Evolutionary conservation across 345 rosid genomes (phyloP), one percentile per base, ranked within the genome.

Genomic region (Raphanus raphanistrum): DNA sequence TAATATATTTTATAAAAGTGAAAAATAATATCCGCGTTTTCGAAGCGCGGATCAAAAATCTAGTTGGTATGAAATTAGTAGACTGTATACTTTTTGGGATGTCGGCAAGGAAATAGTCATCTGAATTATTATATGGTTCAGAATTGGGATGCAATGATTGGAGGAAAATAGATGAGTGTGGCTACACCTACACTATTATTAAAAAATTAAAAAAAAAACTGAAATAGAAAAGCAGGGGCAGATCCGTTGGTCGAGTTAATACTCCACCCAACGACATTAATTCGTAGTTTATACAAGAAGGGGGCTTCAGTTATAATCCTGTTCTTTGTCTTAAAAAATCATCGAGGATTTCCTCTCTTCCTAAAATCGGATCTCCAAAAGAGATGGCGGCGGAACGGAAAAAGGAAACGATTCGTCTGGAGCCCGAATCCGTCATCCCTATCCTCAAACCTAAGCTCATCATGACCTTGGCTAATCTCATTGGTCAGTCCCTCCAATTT

Each of bases 381-480:
- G 82, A 5, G 28, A 79, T 79, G 82, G 66, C 75, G 67, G 57
- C 75, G 62, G 57, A 31, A 68, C 55, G n/a, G 82, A 85, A 86
- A 58, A 86, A 82, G 73, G 98, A 94, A 29, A 82, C 90, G 45
- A 92, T 94, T 73, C 88, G 91, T 2, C 79, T 94, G 82, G 97
- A 94, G 72, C 89, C 88, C 64, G 98, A 94, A 83, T 94, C 97
- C 4, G 97, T 94, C 11, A 90, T 94, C 15, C 98, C 98, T 28
- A 76, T 90, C 78, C 97, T 92, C 73, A 92, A 92, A 75, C 98
- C 98, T 8, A 92, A 84, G 86, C 91, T 94, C 81, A 81, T 94
- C 86, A 94, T 92, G 95, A 84, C 93, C 76, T 81, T 94, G 86
- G 97, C 98, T 75, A 88, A 87, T 72, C 98, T 94, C 88, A 94